phyloP scores from a whole-genome alignment of 768 basidiomycete species.

The Rhodocollybia butyracea region DNA sequence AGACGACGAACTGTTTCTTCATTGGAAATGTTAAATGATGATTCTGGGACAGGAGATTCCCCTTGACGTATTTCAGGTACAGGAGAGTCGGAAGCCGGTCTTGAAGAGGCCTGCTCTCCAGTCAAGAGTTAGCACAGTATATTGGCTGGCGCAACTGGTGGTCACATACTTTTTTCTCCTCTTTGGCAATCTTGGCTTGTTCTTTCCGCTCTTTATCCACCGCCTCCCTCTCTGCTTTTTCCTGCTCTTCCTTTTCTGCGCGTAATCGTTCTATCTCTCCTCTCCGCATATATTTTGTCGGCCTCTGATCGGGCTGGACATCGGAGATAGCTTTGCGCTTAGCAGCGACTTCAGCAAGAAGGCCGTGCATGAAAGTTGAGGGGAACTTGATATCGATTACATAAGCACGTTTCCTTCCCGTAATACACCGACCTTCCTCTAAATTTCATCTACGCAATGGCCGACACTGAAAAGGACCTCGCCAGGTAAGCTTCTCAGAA shows the following conservation, averaged over 20 bases:
- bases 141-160: constrained; percentile 2
- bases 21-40: constrained; percentile 84
- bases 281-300: constrained; percentile 85
- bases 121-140: constrained; percentile 30
- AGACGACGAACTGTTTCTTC: constrained; percentile 90
- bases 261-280: constrained; percentile 83
- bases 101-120: constrained; percentile 48
- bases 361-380: constrained; percentile 67
- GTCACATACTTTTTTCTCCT: constrained; percentile 43
- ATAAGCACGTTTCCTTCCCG: constrained; percentile 26
- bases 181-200: constrained; percentile 8
- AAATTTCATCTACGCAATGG: constrained; percentile 41
- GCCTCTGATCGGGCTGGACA: constrained; percentile 32
- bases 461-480: constrained; percentile 37
- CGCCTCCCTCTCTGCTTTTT: constrained; percentile 31
- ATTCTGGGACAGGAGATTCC: constrained; percentile 38
- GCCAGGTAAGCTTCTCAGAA: constrained; percentile 39
- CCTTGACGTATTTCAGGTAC: constrained; percentile 27
- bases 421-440: constrained; percentile 34
- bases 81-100: constrained; percentile 39
- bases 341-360: constrained; percentile 82
- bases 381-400: constrained; percentile 21
- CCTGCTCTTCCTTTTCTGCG: constrained; percentile 43
- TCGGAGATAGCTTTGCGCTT: constrained; percentile 79
- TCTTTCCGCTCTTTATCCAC: constrained; percentile 27